phyloP scores from a whole-genome alignment of 148 eudicot species.

The Persicaria maculosa region DNA sequence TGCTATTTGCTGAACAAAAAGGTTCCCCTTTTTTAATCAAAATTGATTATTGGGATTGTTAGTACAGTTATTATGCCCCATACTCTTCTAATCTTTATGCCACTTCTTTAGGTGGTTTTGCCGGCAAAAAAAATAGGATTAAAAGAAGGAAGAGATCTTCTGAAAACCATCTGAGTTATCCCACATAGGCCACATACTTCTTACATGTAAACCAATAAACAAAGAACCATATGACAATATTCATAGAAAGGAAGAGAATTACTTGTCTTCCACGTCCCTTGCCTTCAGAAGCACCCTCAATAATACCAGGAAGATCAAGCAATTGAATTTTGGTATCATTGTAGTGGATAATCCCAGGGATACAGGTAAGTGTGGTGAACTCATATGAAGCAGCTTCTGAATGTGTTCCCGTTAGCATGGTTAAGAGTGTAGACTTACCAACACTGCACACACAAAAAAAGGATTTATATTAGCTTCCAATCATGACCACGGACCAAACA shows the following conservation, averaged over 20 bases:
- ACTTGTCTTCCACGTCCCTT: constrained; percentile 99
- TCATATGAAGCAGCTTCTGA: constrained; percentile 99
- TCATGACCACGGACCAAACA: not conserved
- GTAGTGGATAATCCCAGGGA: constrained; percentile 95
- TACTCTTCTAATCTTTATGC: not conserved
- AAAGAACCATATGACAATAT: not conserved
- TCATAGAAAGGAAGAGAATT: not conserved
- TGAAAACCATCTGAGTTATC: not conserved
- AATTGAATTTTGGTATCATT: constrained; percentile 95
- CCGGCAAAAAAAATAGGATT: not conserved
- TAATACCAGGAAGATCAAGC: constrained; percentile 99
- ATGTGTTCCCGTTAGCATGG: constrained; percentile 92
- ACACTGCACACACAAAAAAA: constrained; percentile 50
- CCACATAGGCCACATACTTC: not conserved
- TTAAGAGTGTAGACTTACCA: constrained; percentile 93
- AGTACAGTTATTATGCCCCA: not conserved
- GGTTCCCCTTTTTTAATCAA: not conserved
- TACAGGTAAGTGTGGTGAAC: constrained; percentile 97
- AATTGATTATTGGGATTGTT: not conserved
- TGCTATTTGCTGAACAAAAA: not conserved
- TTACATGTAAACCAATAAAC: not conserved
- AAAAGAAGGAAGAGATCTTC: not conserved
- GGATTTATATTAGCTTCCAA: not conserved
- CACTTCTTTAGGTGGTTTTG: not conserved
- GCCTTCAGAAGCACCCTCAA: constrained; percentile 99